Evolutionary conservation across 495 filamentous ascomycete species (phyloP).

Genomic region (Lasiosphaeriaceae sp.): DNA sequence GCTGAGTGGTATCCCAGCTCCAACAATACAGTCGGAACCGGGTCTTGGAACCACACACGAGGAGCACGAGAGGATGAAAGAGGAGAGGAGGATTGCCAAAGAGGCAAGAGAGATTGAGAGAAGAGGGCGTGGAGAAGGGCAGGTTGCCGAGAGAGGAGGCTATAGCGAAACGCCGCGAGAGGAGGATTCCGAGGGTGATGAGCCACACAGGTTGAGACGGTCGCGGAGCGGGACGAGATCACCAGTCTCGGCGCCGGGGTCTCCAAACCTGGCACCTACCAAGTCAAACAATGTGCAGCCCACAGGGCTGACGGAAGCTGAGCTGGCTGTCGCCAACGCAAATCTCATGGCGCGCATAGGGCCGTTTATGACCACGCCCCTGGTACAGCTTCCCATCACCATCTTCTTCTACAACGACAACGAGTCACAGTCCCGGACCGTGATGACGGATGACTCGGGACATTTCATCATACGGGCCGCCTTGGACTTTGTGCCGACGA

Average conservation of each 20-base stretch:
- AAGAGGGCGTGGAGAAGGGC: slow-evolving; percentile 64
- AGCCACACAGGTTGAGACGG: slow-evolving; percentile 7
- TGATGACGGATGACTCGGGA: slow-evolving; percentile 77
- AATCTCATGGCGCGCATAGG: slow-evolving; percentile 81
- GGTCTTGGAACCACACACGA: slow-evolving; percentile 24
- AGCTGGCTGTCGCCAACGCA: slow-evolving; percentile 74
- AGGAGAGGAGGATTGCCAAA: slow-evolving; percentile 60
- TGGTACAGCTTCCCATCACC: slow-evolving; percentile 70
- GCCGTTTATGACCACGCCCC: slow-evolving; percentile 82
- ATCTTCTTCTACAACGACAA: slow-evolving; percentile 88
- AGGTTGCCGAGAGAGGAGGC: slow-evolving; percentile 62
- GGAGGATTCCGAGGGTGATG: slow-evolving; percentile 24
- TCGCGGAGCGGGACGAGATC: slow-evolving; percentile 18
- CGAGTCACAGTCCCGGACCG: slow-evolving; percentile 70
- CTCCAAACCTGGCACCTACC: slow-evolving; percentile 26
- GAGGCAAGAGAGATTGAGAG: slow-evolving; percentile 72
- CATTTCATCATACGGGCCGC: slow-evolving; percentile 77
- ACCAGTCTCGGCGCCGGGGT: slow-evolving; percentile 27
- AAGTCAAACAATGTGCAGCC: slow-evolving; percentile 47
- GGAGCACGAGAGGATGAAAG: slow-evolving; percentile 39
- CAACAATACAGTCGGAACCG: slow-evolving; percentile 24
- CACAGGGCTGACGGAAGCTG: slow-evolving; percentile 58
- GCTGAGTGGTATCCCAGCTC: slow-evolving; percentile 78
- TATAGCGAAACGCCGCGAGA: slow-evolving; percentile 43
- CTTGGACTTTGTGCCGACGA: slow-evolving; percentile 84